phyloP scores from a whole-genome alignment of 768 basidiomycete species.

The Auricularia cornea region DNA sequence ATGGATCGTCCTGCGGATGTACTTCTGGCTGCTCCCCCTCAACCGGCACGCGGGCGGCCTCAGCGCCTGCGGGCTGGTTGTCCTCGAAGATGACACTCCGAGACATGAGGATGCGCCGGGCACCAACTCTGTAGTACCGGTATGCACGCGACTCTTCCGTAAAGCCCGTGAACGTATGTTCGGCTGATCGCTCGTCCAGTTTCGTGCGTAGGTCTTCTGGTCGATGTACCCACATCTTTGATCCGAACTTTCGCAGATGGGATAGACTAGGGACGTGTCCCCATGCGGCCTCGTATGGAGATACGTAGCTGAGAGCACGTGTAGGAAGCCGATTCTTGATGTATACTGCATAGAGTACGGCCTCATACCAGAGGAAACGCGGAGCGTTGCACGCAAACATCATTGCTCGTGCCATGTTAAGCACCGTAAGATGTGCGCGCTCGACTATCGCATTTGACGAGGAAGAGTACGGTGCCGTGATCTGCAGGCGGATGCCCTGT shows the following conservation, averaged over 20 bases:
- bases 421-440: slow-evolving; percentile 24
- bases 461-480: slow-evolving; percentile 27
- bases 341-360: neutral
- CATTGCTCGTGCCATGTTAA: slow-evolving; percentile 26
- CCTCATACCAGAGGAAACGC: neutral
- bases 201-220: neutral
- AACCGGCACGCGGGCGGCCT: neutral
- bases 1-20: neutral
- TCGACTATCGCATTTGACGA: slow-evolving; percentile 29
- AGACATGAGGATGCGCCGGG: neutral
- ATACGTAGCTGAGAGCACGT: slow-evolving; percentile 3
- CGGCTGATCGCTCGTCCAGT: neutral
- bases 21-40: neutral
- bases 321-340: slow-evolving; percentile 12
- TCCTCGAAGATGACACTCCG: neutral
- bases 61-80: neutral
- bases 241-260: slow-evolving; percentile 15
- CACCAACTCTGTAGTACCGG: neutral
- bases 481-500: slow-evolving; percentile 11
- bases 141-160: neutral
- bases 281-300: slow-evolving; percentile 17
- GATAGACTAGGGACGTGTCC: slow-evolving; percentile 17
- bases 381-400: slow-evolving; percentile 11
- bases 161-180: neutral
- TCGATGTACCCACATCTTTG: slow-evolving; percentile 9